Conservation (phyloP, 2,329 filamentous ascomycete species). For the Coleophoma crateriformis region DNA sequence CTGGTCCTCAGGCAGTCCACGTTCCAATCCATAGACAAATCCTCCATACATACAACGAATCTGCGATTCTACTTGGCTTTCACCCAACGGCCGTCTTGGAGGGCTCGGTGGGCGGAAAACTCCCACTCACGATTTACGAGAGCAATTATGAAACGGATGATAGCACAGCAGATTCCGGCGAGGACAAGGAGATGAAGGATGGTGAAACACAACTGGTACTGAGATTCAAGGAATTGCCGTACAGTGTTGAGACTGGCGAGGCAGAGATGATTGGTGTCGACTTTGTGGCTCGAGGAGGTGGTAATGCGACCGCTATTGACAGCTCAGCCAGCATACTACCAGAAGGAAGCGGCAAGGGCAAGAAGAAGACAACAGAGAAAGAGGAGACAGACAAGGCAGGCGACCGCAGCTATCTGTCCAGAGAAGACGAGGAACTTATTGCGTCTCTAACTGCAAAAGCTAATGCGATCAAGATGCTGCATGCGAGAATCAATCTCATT, state of each 20-base stretch:
- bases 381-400: constrained; percentile 32
- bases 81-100: constrained; percentile 59
- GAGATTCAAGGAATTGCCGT: constrained; percentile 78
- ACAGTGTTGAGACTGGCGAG: constrained; percentile 87
- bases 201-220: constrained; percentile 49
- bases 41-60: constrained; percentile 72
- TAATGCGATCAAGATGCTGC: constrained; percentile 92
- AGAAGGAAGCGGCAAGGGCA: constrained; percentile 28
- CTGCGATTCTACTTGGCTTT: constrained; percentile 79
- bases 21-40: constrained; percentile 76
- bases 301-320: constrained; percentile 65
- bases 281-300: constrained; percentile 80
- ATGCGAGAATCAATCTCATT: constrained; percentile 68
- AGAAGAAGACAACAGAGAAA: constrained; percentile 25
- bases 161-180: constrained; percentile 39
- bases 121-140: constrained; percentile 90
- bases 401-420: constrained; percentile 47
- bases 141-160: constrained; percentile 71
- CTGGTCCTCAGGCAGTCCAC: constrained; percentile 62
- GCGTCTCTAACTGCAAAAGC: constrained; percentile 74
- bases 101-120: constrained; percentile 64
- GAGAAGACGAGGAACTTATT: constrained; percentile 57
- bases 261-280: constrained; percentile 98
- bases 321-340: constrained; percentile 18
- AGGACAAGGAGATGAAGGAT: constrained; percentile 71